A percentile compares a stretch with the other conserved stretches of the same genome.
phyloP scores from a whole-genome alignment of 495 filamentous ascomycete genomes.

The Neurospora tetraspora region DNA sequence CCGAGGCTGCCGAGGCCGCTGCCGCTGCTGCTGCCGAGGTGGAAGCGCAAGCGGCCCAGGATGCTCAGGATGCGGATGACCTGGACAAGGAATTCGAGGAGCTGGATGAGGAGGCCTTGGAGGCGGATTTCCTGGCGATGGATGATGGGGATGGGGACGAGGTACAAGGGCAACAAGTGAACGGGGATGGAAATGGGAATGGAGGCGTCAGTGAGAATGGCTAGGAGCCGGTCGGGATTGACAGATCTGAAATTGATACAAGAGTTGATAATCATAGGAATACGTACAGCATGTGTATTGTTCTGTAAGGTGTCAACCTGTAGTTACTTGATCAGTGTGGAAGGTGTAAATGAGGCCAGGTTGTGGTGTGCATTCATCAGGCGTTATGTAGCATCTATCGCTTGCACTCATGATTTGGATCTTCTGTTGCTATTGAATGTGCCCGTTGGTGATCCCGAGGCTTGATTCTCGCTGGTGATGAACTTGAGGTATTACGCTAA shows the following conservation, averaged over 20 bases:
- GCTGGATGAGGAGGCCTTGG: conserved; percentile 53
- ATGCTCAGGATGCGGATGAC: conserved; percentile 5
- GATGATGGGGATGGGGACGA: conserved; percentile 38
- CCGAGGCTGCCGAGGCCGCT: background rate
- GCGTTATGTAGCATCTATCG: background rate
- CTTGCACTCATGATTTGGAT: background rate
- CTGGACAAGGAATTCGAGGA: conserved; percentile 25
- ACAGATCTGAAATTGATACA: background rate
- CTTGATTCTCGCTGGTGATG: background rate
- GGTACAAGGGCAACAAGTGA: background rate
- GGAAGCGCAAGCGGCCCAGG: conserved; percentile 14
- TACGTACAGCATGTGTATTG: background rate
- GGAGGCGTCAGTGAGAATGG: conserved; percentile 7
- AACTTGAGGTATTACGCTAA: background rate
- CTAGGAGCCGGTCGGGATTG: background rate
- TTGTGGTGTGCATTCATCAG: background rate
- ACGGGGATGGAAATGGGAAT: background rate
- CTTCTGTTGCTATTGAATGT: background rate
- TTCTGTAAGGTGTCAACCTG: background rate
- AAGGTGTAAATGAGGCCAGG: too few species aligned
- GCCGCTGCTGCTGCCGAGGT: background rate
- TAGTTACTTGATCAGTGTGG: too few species aligned
- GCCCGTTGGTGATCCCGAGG: background rate
- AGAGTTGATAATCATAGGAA: background rate
- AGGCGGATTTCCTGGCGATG: conserved; percentile 57